Conservation (phyloP, 495 filamentous ascomycete species). For the Trichoderma gamsii region DNA sequence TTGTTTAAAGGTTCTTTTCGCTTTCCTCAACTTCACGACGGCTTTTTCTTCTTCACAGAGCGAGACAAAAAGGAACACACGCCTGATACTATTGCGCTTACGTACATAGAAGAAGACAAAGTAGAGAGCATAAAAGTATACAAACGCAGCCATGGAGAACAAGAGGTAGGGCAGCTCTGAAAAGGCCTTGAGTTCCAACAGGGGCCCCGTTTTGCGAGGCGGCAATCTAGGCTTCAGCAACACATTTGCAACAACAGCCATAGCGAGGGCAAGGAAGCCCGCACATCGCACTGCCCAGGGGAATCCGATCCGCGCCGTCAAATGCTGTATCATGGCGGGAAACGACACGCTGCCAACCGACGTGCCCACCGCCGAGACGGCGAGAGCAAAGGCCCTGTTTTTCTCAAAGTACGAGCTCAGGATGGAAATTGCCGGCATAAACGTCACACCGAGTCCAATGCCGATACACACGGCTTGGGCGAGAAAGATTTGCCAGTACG, state of each 20-base stretch:
- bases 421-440: conserved; percentile 38
- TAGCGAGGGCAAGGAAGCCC: conserved; percentile 34
- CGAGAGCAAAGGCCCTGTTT: conserved; percentile 32
- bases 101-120: conserved; percentile 44
- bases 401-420: conserved; percentile 36
- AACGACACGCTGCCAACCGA: conserved; percentile 41
- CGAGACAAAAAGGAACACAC: not conserved
- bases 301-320: conserved; percentile 38
- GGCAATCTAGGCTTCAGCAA: conserved; percentile 30
- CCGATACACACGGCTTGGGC: conserved; percentile 39
- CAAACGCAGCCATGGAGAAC: conserved; percentile 33
- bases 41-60: not conserved
- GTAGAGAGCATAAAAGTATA: conserved; percentile 40
- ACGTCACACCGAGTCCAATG: conserved; percentile 38
- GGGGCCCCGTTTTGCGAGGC: conserved; percentile 29
- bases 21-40: not conserved
- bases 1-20: not conserved
- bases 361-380: conserved; percentile 35
- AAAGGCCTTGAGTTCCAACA: conserved; percentile 40
- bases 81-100: conserved; percentile 6
- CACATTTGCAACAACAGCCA: conserved; percentile 26
- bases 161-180: conserved; percentile 35
- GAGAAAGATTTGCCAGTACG: conserved; percentile 42
- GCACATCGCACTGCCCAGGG: conserved; percentile 39
- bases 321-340: conserved; percentile 36